A percentile compares a stretch with the other conserved stretches of the same genome.
Conservation (phyloP, 192 early-diverging fungal genomes). For the Chytriomyces confervae region DNA sequence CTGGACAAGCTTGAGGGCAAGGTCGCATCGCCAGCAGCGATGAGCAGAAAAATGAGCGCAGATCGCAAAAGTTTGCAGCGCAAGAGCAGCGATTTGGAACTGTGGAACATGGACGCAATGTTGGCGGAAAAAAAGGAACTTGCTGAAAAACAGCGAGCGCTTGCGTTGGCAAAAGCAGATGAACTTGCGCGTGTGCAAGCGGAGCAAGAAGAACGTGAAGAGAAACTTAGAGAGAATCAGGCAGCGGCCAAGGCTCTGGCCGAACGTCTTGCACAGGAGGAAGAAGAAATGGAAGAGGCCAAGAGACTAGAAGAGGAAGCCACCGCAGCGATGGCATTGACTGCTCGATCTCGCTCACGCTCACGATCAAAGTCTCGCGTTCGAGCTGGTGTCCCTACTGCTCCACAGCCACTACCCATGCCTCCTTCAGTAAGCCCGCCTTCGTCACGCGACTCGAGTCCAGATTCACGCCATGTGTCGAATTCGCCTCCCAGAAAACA, state of each 20-base stretch:
- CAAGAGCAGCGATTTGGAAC: background rate
- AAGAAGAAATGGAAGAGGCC: background rate
- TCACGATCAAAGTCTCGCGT: no score
- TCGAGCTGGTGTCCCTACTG: no score
- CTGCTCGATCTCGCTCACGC: no score
- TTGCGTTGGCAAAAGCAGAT: background rate
- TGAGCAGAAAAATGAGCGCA: background rate
- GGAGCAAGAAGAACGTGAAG: background rate
- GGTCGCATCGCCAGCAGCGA: background rate
- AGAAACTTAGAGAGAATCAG: background rate
- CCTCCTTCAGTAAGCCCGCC: background rate
- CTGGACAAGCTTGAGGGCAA: background rate
- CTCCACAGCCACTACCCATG: no score
- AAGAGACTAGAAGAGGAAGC: background rate
- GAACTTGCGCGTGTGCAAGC: background rate
- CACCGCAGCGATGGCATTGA: no score
- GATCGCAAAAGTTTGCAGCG: background rate
- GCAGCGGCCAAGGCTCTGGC: background rate
- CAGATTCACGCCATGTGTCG: no score
- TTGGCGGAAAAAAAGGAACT: background rate
- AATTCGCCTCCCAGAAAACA: no score
- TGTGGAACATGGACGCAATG: background rate
- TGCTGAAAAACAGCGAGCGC: background rate
- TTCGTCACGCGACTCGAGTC: background rate
- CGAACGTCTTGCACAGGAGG: background rate